Conservation (phyloP, 2,329 filamentous ascomycete species). For the Didymella segeticola region DNA sequence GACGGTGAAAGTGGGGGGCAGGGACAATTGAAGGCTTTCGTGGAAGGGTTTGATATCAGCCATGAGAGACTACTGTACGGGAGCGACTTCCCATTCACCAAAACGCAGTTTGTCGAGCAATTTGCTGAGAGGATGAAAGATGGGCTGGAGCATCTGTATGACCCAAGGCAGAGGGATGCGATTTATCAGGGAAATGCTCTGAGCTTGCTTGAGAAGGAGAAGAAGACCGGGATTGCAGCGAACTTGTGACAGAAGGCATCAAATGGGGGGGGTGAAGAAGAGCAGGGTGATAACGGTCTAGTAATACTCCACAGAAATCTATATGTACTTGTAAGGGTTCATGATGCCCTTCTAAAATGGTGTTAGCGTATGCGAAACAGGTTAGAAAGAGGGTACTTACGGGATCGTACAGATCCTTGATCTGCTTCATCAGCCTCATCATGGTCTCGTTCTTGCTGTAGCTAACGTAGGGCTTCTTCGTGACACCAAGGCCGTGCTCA, state of each 20-base stretch:
- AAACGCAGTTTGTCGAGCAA: slow-evolving; percentile 43
- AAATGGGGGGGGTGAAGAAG: background rate
- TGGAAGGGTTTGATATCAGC: slow-evolving; percentile 50
- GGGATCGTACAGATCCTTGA: slow-evolving; percentile 93
- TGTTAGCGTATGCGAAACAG: slow-evolving; percentile 23
- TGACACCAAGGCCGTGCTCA: slow-evolving; percentile 91
- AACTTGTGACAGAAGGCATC: background rate
- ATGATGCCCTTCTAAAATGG: slow-evolving; percentile 84
- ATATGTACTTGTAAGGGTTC: slow-evolving; percentile 98
- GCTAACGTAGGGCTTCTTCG: slow-evolving; percentile 94
- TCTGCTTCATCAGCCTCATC: slow-evolving; percentile 89
- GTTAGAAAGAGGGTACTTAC: slow-evolving; percentile 61
- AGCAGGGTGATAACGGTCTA: slow-evolving; percentile 2
- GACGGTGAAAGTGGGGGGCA: slow-evolving; percentile 41
- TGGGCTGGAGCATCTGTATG: slow-evolving; percentile 50
- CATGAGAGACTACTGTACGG: slow-evolving; percentile 58
- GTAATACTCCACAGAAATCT: slow-evolving; percentile 15
- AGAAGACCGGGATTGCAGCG: background rate
- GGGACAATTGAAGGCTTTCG: slow-evolving; percentile 57
- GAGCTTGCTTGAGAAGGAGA: slow-evolving; percentile 33
- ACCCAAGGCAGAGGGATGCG: slow-evolving; percentile 42
- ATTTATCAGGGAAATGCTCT: slow-evolving; percentile 51
- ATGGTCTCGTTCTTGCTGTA: slow-evolving; percentile 91
- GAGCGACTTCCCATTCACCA: slow-evolving; percentile 61
- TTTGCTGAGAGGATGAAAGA: slow-evolving; percentile 53